Evolutionary conservation across 768 basidiomycete genomes (phyloP), one percentile per base, ranked within the genome.

Genomic region (Tubosaeta sp.): DNA sequence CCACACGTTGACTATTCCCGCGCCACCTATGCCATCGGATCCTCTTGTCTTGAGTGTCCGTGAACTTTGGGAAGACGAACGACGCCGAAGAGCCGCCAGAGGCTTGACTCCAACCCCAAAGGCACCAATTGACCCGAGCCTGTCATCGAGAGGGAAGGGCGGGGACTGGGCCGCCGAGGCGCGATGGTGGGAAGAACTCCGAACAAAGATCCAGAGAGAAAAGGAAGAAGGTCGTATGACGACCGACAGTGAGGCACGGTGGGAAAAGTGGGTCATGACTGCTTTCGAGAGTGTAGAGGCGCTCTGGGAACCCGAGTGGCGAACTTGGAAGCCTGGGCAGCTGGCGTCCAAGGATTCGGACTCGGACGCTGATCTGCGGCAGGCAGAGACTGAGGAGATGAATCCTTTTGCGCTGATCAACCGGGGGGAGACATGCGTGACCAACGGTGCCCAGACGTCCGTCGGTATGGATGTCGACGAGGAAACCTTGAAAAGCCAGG

Each of bases 41-140:
- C 90, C 89, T 39, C 77, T 95, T 24, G 87, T 99, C 6, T 74
- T 84, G 36, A 86, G 91, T 60, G 88, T 98, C 41, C 84, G 90
- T 55, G 95, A 97, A 69, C 75, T 98, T 2, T 99, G 95, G 95
- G 90, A 94, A 45, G 94, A 97, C 60, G 95, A 99, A 70, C 81
- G 88, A n/a, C 75, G 76, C 11, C 81, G 93, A 9, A 77, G 94
- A 18, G 66, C 69, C 22, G 75, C 74, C 4, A 79, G 76, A 30
- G 92, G 92, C 1, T 74, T 94, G 30, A 63, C 79, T 52, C 83
- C 92, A 6, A 80, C 87, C 16, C 87, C 88, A 12, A 79, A 79
- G 38, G 73, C 92, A 49, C 89, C 91, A 13, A 68, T 80, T 30
- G 86, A 87, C 64, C 78, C 76, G 46, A 87, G 82, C 59, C 85